Base-by-base conservation (phyloP, 169 alveolate species). In the Plasmodium gonderi region DNA sequence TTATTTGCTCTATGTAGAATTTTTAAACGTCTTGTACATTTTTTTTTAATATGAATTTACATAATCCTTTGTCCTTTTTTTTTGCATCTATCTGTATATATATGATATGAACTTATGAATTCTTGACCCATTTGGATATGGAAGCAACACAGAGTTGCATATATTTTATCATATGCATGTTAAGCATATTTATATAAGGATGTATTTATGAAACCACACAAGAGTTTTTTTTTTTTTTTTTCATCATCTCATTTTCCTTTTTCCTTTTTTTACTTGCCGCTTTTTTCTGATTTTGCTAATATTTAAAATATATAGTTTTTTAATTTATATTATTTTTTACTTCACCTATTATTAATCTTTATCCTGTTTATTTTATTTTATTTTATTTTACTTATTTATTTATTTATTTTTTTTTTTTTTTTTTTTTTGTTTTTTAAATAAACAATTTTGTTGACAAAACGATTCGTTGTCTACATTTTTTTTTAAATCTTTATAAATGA, bases 371-470 rank as follows among this genome's bases (percentile, higher is more conserved):
- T 77, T 76, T 45, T 78, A 36, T 78, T 78, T 78, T 78, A 9
- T 78, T 78, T 45, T 11, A 26, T 74, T 74, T 74, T 36, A n/a
- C n/a, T n/a, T n/a, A n/a, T n/a, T 68, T 68, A 29, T 31, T 68
- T 29, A 23, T 29, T 11, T 68, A 23, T 31, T 9, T 29, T 45
- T 9, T 45, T 44, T 23, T 77, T 76, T 45, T 78, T 78, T 78
- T 78, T 78, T 78, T 44, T 78, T 78, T 45, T 11, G 44, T 74
- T 74, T 74, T 36, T 36, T 29, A 78, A 78, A 23, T 36, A 75
- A 75, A 78, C 31, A 49, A 78, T 78, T 78, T 49, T 78, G 87
- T 36, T 78, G 72, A 26, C 74, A 38, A 78, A 78, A 38, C 75
- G 14, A 49, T 36, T 9, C 45, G 65, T 64, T 36, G 36, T n/a